A percentile compares a stretch with the other conserved stretches of the same genome.
Conservation (phyloP, 106 monocot genomes). For the Posidonia australis region DNA sequence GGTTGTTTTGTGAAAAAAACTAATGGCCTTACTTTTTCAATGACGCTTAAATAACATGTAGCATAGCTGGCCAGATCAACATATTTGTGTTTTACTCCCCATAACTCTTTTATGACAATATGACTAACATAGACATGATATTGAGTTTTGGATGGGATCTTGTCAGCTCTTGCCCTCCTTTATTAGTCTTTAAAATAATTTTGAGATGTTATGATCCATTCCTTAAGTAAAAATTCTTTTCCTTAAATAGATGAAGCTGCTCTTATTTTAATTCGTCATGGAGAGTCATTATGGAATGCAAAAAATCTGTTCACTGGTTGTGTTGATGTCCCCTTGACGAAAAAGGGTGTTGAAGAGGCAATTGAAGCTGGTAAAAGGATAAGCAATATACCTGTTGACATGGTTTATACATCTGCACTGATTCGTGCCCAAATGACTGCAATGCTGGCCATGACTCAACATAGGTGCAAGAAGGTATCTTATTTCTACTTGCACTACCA, state of each 20-base stretch:
- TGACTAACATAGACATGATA: no score
- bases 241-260: slow-evolving; percentile 62
- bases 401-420: slow-evolving; percentile 72
- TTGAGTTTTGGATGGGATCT: no score
- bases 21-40: no score
- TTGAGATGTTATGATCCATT: no score
- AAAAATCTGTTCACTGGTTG: slow-evolving; percentile 98
- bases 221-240: no score
- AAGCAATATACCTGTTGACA: slow-evolving; percentile 87
- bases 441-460: slow-evolving; percentile 99
- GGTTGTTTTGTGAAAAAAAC: no score
- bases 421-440: slow-evolving; percentile 99
- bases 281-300: slow-evolving; percentile 96
- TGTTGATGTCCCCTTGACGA: slow-evolving; percentile 93
- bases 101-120: no score
- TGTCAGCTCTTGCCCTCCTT: no score
- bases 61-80: no score
- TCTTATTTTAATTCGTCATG: slow-evolving; percentile 85
- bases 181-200: no score
- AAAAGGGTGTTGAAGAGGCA: slow-evolving; percentile 88
- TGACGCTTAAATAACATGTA: no score
- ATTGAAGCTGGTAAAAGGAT: slow-evolving; percentile 96
- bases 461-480: slow-evolving; percentile 79
- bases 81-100: no score
- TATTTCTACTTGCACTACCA: slow-evolving; percentile 1